A percentile compares a stretch with the other conserved stretches of the same genome.
phyloP scores from a whole-genome alignment of 371 early-diverging fungal genomes.

The Mucor circinelloides region DNA sequence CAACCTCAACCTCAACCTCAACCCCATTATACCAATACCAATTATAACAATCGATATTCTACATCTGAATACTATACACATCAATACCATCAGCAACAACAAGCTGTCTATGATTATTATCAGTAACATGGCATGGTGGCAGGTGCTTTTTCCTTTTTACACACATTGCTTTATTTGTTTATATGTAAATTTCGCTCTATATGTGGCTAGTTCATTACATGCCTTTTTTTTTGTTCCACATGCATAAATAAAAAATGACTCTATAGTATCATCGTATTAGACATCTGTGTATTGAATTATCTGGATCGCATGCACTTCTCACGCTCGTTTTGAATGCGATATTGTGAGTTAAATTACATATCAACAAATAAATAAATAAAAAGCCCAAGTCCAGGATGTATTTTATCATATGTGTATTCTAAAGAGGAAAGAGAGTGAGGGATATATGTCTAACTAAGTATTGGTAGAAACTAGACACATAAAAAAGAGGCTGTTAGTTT shows the following conservation, averaged over 20 bases:
- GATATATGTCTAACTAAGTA: conserved; percentile 23
- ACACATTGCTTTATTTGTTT: neutral
- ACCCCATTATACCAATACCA: neutral
- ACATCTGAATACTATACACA: conserved; percentile 16
- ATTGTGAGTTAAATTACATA: neutral
- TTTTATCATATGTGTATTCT: neutral
- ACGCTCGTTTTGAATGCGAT: neutral
- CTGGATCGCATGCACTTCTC: neutral
- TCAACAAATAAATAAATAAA: neutral
- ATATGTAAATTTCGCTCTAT: neutral
- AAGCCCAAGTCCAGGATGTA: neutral
- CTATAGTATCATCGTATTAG: neutral
- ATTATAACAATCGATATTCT: conserved; percentile 15
- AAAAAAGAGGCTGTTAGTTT: neutral
- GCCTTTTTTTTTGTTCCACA: no score
- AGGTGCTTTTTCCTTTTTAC: neutral
- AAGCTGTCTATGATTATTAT: conserved; percentile 8
- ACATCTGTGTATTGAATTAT: neutral
- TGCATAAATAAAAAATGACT: neutral
- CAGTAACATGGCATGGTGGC: neutral
- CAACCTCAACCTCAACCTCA: no score
- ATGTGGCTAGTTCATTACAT: neutral
- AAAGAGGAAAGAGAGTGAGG: neutral
- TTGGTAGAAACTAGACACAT: conserved; percentile 29
- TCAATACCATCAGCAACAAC: conserved; percentile 4